Evolutionary conservation across 208 protist genomes (phyloP).

Genomic region (Acanthamoeba healyi): DNA sequence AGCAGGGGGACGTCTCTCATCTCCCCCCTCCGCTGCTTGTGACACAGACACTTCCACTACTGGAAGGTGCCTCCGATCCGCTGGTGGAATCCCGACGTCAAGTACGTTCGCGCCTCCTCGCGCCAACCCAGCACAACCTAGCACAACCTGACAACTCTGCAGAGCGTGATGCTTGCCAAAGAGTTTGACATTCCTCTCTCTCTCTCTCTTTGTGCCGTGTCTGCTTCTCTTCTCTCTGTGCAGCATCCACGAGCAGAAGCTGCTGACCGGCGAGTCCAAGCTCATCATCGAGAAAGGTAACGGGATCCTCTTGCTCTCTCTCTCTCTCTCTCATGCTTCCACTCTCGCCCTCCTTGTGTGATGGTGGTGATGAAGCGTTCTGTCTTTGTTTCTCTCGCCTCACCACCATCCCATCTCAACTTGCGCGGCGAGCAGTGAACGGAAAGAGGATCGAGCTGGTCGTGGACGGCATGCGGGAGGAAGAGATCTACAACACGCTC

Average conservation of each 20-base stretch:
- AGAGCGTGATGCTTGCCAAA: too few relatives aligned
- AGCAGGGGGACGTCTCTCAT: too few relatives aligned
- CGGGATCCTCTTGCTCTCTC: background rate
- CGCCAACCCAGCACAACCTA: too few relatives aligned
- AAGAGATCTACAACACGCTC: background rate
- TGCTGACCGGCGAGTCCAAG: background rate
- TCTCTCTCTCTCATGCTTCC: background rate
- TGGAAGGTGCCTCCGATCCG: conserved; percentile 68
- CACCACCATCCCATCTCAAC: too few relatives aligned
- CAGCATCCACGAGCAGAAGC: conserved; percentile 25
- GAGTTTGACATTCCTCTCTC: background rate
- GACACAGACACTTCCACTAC: conserved; percentile 54
- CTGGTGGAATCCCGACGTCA: conserved; percentile 68
- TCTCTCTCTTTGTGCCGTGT: background rate
- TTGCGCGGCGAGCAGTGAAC: background rate
- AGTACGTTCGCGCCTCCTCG: background rate
- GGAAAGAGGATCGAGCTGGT: conserved; percentile 25
- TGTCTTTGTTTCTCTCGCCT: background rate
- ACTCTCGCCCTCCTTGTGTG: background rate
- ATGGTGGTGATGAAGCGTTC: background rate
- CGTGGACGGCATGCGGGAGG: conserved; percentile 2
- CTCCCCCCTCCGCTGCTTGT: background rate
- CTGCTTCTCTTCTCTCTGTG: background rate
- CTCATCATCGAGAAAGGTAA: conserved; percentile 64
- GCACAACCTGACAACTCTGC: background rate